These are phyloP conservation scores for Climacium dendroides DNA, from an alignment of 225 moss, liverwort and hornwort genomes.

Conservation along the genomic window DNA sequence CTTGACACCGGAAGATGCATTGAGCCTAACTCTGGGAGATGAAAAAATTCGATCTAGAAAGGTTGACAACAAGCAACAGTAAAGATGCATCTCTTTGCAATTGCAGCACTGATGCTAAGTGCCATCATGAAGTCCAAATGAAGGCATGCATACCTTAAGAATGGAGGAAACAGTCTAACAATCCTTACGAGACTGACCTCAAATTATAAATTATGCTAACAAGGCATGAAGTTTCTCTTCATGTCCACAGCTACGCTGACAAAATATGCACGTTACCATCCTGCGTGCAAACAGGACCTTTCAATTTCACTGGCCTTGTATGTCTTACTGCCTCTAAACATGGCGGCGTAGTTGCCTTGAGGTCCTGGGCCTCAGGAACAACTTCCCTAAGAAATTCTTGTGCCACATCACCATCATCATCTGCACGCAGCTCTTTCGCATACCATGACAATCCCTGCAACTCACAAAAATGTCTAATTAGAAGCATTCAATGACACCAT, in stretches of 20 bases:
- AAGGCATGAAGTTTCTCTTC: constrained; percentile 19
- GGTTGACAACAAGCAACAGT: neutral
- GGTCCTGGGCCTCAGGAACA: constrained; percentile 29
- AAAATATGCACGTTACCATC: constrained; percentile 84
- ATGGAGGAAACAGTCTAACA: constrained; percentile 37
- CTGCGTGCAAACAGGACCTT: constrained; percentile 76
- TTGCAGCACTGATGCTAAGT: constrained; percentile 1
- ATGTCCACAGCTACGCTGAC: constrained; percentile 35
- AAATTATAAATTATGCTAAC: constrained; percentile 1
- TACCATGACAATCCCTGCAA: constrained; percentile 86
- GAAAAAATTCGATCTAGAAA: constrained; percentile 6
- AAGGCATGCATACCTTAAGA: constrained; percentile 41
- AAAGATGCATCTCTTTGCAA: neutral
- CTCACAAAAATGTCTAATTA: neutral
- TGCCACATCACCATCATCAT: constrained; percentile 86
- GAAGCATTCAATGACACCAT: neutral
- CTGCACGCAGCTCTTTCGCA: constrained; percentile 63
- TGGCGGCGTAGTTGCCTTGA: constrained; percentile 27
- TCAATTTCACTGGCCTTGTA: constrained; percentile 72
- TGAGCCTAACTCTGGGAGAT: neutral
- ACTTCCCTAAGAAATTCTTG: constrained; percentile 94
- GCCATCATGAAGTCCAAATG: constrained; percentile 2
- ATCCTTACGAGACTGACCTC: constrained; percentile 31
- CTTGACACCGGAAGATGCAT: neutral
- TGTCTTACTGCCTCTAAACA: constrained; percentile 54